These are phyloP conservation scores for Lotmaria passim DNA, from an alignment of 208 protist genomes.

Conservation along the genomic window DNA sequence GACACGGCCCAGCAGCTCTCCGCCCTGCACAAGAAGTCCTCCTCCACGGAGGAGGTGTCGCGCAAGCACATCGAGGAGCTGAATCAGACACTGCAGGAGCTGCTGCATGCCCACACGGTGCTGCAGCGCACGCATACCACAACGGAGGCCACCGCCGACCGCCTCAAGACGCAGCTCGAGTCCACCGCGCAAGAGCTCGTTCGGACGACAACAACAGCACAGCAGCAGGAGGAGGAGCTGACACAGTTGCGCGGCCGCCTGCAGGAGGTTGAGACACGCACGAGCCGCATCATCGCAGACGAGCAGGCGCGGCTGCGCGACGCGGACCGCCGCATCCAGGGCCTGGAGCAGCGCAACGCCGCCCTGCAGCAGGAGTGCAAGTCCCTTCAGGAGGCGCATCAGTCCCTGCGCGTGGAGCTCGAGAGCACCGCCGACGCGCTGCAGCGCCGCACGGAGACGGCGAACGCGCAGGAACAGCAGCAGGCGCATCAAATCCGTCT, in stretches of 20 bases:
- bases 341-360: conserved; percentile 52
- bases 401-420: conserved; percentile 42
- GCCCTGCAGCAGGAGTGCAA: conserved; percentile 58
- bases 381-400: conserved; percentile 49
- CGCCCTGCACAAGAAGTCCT: conserved; percentile 45
- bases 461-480: conserved; percentile 40
- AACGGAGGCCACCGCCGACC: conserved; percentile 41
- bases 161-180: conserved; percentile 43
- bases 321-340: conserved; percentile 38
- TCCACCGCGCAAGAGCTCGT: conserved; percentile 46
- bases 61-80: conserved; percentile 58
- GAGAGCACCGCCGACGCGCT: conserved; percentile 44
- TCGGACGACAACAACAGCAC: conserved; percentile 20
- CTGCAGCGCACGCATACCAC: conserved; percentile 48
- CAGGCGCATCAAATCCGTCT: conserved; percentile 34
- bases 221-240: conserved; percentile 41
- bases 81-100: conserved; percentile 44
- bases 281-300: conserved; percentile 39
- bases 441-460: conserved; percentile 38
- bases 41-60: conserved; percentile 46
- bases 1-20: conserved; percentile 67
- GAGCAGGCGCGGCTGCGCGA: conserved; percentile 38
- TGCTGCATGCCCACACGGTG: conserved; percentile 37
- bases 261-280: conserved; percentile 48
- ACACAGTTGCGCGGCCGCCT: conserved; percentile 21